Conservation (phyloP, 1,139 yeast species). For the Taphrina pruni region DNA sequence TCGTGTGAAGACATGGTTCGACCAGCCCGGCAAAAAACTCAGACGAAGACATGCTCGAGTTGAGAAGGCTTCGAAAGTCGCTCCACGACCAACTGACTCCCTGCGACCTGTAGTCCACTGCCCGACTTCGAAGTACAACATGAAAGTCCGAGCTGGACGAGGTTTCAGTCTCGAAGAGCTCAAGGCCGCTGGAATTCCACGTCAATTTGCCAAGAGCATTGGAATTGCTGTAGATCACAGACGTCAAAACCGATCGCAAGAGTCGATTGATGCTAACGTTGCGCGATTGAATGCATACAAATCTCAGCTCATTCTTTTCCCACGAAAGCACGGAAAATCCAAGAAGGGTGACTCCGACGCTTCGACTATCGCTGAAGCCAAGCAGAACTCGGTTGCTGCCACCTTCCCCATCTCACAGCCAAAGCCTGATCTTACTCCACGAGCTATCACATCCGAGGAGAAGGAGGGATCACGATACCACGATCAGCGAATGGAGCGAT, state of each 20-base stretch:
- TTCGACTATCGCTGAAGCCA: constrained; percentile 70
- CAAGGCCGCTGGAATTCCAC: constrained; percentile 93
- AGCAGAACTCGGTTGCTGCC: constrained; percentile 64
- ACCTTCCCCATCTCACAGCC: constrained; percentile 92
- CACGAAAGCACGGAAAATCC: constrained; percentile 75
- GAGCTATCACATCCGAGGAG: constrained; percentile 91
- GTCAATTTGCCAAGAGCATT: constrained; percentile 96
- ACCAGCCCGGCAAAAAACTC: constrained; percentile 99
- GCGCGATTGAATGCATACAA: constrained; percentile 96
- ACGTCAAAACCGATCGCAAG: constrained; percentile 98
- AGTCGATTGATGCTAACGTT: constrained; percentile 92
- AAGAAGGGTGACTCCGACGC: constrained; percentile 63
- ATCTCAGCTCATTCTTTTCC: constrained; percentile 93
- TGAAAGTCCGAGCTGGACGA: constrained; percentile 99
- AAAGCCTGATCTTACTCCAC: constrained; percentile 73
- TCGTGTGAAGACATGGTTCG: constrained; percentile 98
- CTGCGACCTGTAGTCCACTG: constrained; percentile 98
- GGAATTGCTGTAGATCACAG: constrained; percentile 99
- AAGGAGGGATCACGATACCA: constrained; percentile 49
- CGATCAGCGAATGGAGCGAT: constrained; percentile 41
- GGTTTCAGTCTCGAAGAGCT: constrained; percentile 98
- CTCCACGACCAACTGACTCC: constrained; percentile 96
- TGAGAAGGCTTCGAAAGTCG: constrained; percentile 89
- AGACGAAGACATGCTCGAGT: constrained; percentile 95
- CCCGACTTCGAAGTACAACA: constrained; percentile 98